These are phyloP conservation scores for Fusarium sp. DNA, from an alignment of 2,329 filamentous ascomycete species.

Conservation along the genomic window DNA sequence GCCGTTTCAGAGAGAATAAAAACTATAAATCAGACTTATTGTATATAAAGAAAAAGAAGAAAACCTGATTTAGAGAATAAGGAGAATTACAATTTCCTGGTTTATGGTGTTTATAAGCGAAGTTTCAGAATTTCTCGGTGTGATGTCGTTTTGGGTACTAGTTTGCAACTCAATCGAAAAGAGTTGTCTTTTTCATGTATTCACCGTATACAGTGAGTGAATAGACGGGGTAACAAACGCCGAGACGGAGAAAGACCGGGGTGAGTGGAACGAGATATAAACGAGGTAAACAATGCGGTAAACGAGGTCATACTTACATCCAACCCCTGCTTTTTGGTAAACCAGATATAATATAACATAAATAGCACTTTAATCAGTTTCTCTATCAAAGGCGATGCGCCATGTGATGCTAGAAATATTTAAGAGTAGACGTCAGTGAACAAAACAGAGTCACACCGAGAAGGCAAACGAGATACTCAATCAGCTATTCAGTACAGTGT, in stretches of 20 bases:
- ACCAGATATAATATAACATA: not conserved
- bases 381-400: not conserved
- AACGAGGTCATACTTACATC: not conserved
- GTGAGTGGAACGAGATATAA: not conserved
- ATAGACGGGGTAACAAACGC: not conserved
- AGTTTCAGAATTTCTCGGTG: not conserved
- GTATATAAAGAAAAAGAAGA: no score
- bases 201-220: not conserved
- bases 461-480: not conserved
- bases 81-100: no score
- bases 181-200: not conserved
- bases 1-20: no score
- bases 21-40: no score
- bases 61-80: no score
- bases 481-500: not conserved
- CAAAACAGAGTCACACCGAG: not conserved
- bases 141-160: not conserved
- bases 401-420: not conserved
- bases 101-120: no score
- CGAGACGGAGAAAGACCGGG: not conserved
- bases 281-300: not conserved
- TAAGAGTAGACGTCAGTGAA: not conserved
- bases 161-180: not conserved
- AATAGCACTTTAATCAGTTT: accelerated
- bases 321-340: not conserved